phyloP scores from a whole-genome alignment of 805 yeast species.

The Ogataea philodendri region DNA sequence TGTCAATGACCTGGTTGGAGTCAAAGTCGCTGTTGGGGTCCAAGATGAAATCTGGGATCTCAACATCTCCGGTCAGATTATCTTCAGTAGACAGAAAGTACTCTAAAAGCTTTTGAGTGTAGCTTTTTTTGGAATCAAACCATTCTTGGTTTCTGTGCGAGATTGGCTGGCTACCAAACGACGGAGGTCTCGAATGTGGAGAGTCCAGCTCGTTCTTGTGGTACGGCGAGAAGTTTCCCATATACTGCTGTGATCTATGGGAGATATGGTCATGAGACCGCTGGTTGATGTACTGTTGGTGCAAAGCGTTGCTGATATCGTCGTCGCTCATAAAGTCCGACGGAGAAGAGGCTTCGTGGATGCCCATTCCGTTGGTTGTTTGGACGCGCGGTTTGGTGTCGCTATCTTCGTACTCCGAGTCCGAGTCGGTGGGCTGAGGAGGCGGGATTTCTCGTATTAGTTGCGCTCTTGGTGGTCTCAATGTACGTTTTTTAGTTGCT shows the following conservation, averaged over 20 bases:
- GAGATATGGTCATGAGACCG: constrained; percentile 5
- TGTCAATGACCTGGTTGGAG: constrained; percentile 80
- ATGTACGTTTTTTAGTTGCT: constrained; percentile 6
- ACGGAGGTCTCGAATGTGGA: constrained; percentile 8
- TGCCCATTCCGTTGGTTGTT: constrained; percentile 8
- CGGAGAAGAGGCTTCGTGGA: constrained; percentile 43
- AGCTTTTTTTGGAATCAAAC: constrained; percentile 37
- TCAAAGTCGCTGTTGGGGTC: constrained; percentile 66
- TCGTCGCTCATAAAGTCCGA: constrained; percentile 55
- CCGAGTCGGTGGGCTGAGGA: constrained; percentile 5
- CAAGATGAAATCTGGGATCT: constrained; percentile 61
- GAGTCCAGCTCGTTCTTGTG: constrained; percentile 10
- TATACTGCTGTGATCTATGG: constrained; percentile 4
- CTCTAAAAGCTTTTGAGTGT: constrained; percentile 46
- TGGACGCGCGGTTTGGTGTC: constrained; percentile 7
- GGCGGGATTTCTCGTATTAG: constrained; percentile 3
- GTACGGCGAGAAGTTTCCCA: constrained; percentile 6
- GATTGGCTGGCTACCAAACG: constrained; percentile 1
- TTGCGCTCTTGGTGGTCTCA: constrained; percentile 10
- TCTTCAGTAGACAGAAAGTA: constrained; percentile 59
- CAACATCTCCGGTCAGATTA: constrained; percentile 31
- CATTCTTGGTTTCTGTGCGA: constrained; percentile 18
- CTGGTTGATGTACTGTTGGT: constrained; percentile 16
- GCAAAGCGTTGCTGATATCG: constrained; percentile 45
- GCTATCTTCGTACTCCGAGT: constrained; percentile 12